Base-by-base conservation (phyloP, 2,329 filamentous ascomycete genomes). In the Stemphylium vesicarium region DNA sequence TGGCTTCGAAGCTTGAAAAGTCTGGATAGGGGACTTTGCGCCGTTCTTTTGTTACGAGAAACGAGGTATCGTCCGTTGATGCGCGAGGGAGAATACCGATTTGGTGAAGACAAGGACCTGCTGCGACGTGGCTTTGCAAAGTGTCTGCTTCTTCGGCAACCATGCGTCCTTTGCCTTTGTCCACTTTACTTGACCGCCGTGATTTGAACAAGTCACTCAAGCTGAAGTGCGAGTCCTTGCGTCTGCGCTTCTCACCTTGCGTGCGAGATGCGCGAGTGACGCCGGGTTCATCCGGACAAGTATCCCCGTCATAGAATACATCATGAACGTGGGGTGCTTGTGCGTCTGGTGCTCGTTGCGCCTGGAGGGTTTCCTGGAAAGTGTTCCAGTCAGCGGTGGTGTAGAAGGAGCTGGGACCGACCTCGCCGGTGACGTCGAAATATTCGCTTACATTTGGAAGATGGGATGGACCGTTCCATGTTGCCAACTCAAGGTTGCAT, bases 391-490 rank as follows among this genome's bases (percentile, higher is more conserved):
- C 32, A 52, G 48, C 37, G 33, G 53, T 56, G 47, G 15, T 36
- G 42, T 56, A 51, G 37, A 51, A 56, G 41, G 31, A 36, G 31
- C 53, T 46, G 43, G 48, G 50, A 16, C 47, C 53, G 24, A 42
- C 36, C 36, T 56, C 42, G 47, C 53, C 48, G 36, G 32, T 51
- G 9, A 38, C 12, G 29, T 56, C 47, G 16, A 42, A 42, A 41
- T 38, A 24, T 11, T 41, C 24, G 32, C 53, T 56, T 52, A 56
- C 53, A 46, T 47, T 50, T 9, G 53, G 53, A 24, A 56, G 35
- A 31, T 22, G 11, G 33, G 32, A 43, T 24, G 33, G 13, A 4
- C 53, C 48, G 18, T 26, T 46, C 37, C 39, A 40, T 2, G 37
- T 38, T 12, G 10, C 4, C 32, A 43, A 10, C 10, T 43, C 32